Evolutionary conservation across 2,329 filamentous ascomycete species (phyloP).

Genomic region (Phaeosphaeria sp.): DNA sequence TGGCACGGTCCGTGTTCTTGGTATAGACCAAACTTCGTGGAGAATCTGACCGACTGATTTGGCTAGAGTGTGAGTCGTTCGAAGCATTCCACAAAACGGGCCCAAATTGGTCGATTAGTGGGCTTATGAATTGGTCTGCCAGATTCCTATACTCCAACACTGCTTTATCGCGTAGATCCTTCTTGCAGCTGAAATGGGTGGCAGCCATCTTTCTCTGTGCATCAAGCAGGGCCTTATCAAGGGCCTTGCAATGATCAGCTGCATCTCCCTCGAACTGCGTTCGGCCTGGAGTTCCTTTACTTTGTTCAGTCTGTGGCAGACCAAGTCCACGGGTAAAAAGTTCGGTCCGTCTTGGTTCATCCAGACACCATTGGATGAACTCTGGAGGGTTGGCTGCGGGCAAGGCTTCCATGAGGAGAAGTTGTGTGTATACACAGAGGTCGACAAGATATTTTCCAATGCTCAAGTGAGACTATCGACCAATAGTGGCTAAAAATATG

Average conservation of each 20-base stretch:
- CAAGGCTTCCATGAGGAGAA: background rate
- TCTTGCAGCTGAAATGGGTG: background rate
- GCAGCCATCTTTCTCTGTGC: background rate
- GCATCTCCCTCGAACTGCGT: background rate
- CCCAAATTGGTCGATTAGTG: background rate
- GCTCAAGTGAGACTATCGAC: background rate
- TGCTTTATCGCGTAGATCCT: background rate
- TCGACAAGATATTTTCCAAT: background rate
- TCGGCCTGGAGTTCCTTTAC: background rate
- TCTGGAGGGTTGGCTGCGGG: background rate
- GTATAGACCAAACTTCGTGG: background rate
- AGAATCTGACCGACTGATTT: background rate
- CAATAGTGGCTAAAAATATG: background rate
- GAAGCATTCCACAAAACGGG: background rate
- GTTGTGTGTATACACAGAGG: background rate
- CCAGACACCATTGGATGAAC: background rate
- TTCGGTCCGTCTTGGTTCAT: background rate
- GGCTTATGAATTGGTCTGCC: background rate
- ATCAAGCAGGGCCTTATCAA: background rate
- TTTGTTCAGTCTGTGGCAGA: background rate
- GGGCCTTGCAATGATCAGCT: background rate
- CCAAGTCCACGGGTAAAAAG: background rate
- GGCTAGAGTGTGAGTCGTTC: background rate
- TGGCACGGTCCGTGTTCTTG: background rate
- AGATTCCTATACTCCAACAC: background rate